Evolutionary conservation across 139 green algal genomes (phyloP), one percentile per base, ranked within the genome.

Genomic region (Trebouxia sp.): DNA sequence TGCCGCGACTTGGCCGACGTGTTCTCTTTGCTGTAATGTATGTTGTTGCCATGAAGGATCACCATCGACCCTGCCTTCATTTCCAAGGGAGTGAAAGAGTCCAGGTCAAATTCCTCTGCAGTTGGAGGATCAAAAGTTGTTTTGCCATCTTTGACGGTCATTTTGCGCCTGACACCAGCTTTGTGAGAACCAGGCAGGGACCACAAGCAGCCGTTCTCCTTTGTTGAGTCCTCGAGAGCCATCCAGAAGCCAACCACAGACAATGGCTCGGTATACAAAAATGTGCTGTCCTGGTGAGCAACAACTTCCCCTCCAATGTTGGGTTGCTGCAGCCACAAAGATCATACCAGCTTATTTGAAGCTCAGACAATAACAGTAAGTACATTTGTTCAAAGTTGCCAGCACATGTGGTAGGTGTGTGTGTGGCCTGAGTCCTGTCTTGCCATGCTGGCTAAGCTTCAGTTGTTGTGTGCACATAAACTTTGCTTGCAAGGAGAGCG

Each of bases 161-260:
- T 77, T 35, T 53, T 38, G 10, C 69, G 20, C 35, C 53, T 53
- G 32, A 85, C 55, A 45, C 28, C 65, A 35, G 53, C 26, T 24
- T 42, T 77, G 76, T 82, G 8, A 42, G 43, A 62, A 72, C 83
- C 87, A 32, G 82, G 88, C 20, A 95, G 74, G 8, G 87, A 88
- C 91, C 93, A 99, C 26, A 99, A 81, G 85, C 96, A 99, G 66
- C 96, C 96, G 83, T 99, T 99, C 20, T 91, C 84, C 47, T 81
- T 38, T 0, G 85, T 97, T 8, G 93, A 92, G 70, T 99, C 94
- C 84, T 99, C 96, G 26, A 99, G 70, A 0, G 96, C 96, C 79
- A 97, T 84, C 96, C 96, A 99, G 28, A 98, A 75, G 15, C 96
- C 96, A 9, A 95, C 67, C 48, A 89, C 93, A 15, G 90, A 94